These are phyloP conservation scores for Termitomyces sp. DNA, from an alignment of 768 basidiomycete genomes.

Conservation along the genomic window DNA sequence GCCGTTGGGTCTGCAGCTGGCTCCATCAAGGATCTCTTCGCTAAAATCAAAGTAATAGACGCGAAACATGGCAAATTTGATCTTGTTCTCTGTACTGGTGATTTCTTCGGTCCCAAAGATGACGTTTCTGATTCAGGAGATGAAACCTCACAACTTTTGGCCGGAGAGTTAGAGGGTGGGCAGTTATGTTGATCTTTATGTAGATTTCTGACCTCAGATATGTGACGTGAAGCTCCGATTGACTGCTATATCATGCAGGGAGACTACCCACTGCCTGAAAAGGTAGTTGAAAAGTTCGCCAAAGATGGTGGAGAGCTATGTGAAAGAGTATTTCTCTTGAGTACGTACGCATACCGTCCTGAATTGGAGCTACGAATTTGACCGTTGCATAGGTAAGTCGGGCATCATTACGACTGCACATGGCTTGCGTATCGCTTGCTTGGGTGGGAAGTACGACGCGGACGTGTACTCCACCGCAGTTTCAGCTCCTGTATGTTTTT, in stretches of 20 bases:
- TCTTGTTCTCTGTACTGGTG: slow-evolving; percentile 73
- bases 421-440: slow-evolving; percentile 78
- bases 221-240: slow-evolving; percentile 57
- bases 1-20: slow-evolving; percentile 80
- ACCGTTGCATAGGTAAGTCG: slow-evolving; percentile 58
- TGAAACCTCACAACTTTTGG: slow-evolving; percentile 55
- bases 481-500: slow-evolving; percentile 51
- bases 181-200: slow-evolving; percentile 7
- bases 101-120: slow-evolving; percentile 70
- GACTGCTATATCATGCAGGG: slow-evolving; percentile 95
- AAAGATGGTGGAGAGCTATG: slow-evolving; percentile 76
- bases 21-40: slow-evolving; percentile 64
- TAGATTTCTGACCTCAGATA: slow-evolving; percentile 5
- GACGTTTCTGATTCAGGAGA: slow-evolving; percentile 31
- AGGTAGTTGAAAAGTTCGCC: slow-evolving; percentile 69
- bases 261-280: slow-evolving; percentile 62
- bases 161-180: slow-evolving; percentile 62
- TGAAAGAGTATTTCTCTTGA: slow-evolving; percentile 78
- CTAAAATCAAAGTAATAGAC: slow-evolving; percentile 80
- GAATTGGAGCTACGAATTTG: background rate
- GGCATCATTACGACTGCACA: slow-evolving; percentile 72
- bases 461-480: slow-evolving; percentile 54
- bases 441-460: slow-evolving; percentile 72
- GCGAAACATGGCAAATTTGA: slow-evolving; percentile 93
- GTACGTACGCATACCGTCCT: slow-evolving; percentile 52